These are phyloP conservation scores for Scheffersomyces segobiensis DNA, from an alignment of 1,139 yeast species.

Conservation along the genomic window DNA sequence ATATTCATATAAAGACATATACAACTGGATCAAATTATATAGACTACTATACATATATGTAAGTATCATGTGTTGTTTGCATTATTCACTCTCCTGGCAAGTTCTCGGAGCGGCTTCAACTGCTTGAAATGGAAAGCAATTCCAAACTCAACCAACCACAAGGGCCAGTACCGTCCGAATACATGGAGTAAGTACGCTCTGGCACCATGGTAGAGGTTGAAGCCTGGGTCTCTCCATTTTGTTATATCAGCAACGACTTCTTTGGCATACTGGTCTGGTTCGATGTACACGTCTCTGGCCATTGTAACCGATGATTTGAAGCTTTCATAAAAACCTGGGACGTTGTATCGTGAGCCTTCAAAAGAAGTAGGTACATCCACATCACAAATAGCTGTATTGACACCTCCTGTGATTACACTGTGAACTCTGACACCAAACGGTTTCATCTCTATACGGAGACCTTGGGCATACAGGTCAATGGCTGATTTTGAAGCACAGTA, in stretches of 20 bases:
- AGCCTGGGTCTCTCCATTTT: conserved; percentile 22
- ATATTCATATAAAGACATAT: too few relatives aligned
- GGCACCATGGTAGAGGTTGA: conserved; percentile 33
- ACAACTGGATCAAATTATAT: too few relatives aligned
- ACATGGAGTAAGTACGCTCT: conserved; percentile 23
- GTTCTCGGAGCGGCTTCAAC: conserved; percentile 19
- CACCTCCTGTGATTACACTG: conserved; percentile 42
- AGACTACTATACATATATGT: neutral
- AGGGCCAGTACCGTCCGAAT: conserved; percentile 25
- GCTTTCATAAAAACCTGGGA: conserved; percentile 32
- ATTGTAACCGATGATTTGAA: conserved; percentile 22
- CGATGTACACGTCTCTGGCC: conserved; percentile 26
- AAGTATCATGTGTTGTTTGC: neutral
- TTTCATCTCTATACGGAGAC: conserved; percentile 23
- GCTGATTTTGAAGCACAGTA: conserved; percentile 39
- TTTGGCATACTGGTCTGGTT: conserved; percentile 32
- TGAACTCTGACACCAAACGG: conserved; percentile 41
- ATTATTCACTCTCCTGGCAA: conserved; percentile 2
- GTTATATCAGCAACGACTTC: conserved; percentile 26
- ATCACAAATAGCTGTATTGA: conserved; percentile 35
- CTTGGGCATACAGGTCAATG: conserved; percentile 27
- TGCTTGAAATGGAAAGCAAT: conserved; percentile 34
- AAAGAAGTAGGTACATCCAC: conserved; percentile 4
- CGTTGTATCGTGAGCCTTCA: conserved; percentile 25
- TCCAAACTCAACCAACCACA: conserved; percentile 28